phyloP scores from a whole-genome alignment of 2,329 filamentous ascomycete genomes.

The Diaporthe sp. region DNA sequence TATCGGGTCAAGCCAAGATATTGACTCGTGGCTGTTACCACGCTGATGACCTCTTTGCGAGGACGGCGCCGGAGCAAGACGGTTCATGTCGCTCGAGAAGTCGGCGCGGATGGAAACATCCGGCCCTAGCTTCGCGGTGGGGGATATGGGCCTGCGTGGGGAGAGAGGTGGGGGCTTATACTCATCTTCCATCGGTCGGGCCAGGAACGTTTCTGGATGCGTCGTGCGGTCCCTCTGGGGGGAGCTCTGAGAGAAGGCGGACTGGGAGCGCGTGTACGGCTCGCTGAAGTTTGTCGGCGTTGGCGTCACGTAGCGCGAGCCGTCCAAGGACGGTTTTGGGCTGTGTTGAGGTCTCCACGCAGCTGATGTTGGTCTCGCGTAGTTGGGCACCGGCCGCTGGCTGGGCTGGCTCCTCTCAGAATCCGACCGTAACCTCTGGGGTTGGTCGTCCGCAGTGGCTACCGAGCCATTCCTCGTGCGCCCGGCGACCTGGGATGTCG shows the following conservation, averaged over 20 bases:
- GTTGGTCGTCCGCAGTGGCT: conserved; percentile 25
- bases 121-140: conserved; percentile 52
- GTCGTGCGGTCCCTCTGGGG: conserved; percentile 55
- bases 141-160: conserved; percentile 71
- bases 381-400: conserved; percentile 46
- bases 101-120: conserved; percentile 53
- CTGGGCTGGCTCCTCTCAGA: conserved; percentile 44
- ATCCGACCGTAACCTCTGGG: conserved; percentile 63
- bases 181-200: conserved; percentile 66
- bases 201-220: conserved; percentile 55
- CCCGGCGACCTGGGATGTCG: conserved; percentile 56
- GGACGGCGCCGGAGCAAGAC: conserved; percentile 43
- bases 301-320: conserved; percentile 47
- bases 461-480: conserved; percentile 35
- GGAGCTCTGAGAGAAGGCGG: conserved; percentile 66
- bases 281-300: conserved; percentile 49
- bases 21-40: conserved; percentile 82
- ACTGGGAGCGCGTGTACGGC: conserved; percentile 59
- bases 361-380: conserved; percentile 47
- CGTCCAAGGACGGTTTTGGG: conserved; percentile 45
- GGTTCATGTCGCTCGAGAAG: conserved; percentile 50
- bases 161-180: conserved; percentile 82
- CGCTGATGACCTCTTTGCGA: conserved; percentile 59
- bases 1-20: conserved; percentile 94
- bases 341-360: conserved; percentile 44